Base-by-base conservation (phyloP, 2,329 filamentous ascomycete genomes). In the Claviceps capensis region DNA sequence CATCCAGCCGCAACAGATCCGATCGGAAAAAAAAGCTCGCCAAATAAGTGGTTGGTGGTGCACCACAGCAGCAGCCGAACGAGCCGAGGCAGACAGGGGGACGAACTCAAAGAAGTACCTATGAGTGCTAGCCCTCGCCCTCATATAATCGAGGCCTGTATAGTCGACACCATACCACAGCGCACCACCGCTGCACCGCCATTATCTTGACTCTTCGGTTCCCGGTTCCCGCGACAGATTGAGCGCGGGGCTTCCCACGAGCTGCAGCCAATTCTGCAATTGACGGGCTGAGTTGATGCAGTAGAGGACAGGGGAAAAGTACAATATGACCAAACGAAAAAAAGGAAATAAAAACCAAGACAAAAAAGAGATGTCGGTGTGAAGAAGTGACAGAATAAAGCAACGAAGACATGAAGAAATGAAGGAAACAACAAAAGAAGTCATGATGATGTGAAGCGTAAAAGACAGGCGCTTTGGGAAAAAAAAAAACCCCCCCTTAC, bases 21-120 rank as follows among this genome's bases (percentile, higher is more conserved):
- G 45, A 41, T 44, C 42, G 48, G 52, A 42, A 45, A 36, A 30
- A 30, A 36, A 23, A 26, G 34, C 34, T 51, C 30, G 48, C 52
- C 52, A 41, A 51, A 30, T 11, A 34, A 34, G 9, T 34, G 30
- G 30, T 49, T 49, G 49, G 52, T 53, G 49, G 30, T 53, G 46
- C 49, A 53, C 49, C 23, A 41, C 34, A 44, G 34, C 34, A 13
- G 13, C 30, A 50, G 52, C 52, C 48, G 48, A 44, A 43, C 22
- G 43, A 41, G 42, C 23, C 11, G 14, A 38, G 38, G 38, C 13
- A 7, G 26, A 37, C 23, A n/a, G 23, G n/a, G 8, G n/a, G 22
- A 34, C 30, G 9, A 11, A 30, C 30, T 30, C 9, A 30, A 30
- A 30, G 8, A 30, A 30, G 30, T 30, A 30, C 19, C 19, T 19